phyloP scores from a whole-genome alignment of 139 green algal genomes.

The Chlamydomonas sphaeroides region DNA sequence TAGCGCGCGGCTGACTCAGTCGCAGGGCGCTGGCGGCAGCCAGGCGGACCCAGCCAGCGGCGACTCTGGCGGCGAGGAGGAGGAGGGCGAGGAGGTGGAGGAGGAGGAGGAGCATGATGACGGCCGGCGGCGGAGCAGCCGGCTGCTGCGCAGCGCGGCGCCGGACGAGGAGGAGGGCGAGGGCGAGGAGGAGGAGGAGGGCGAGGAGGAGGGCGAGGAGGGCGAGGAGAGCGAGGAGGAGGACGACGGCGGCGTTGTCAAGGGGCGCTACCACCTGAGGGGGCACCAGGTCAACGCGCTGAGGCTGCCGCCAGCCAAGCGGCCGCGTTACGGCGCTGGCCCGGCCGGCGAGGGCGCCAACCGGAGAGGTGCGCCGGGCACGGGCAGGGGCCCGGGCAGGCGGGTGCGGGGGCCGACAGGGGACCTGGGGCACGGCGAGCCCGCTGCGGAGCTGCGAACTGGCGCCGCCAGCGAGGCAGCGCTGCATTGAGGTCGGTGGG shows the following conservation, averaged over 20 bases:
- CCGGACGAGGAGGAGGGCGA: neutral
- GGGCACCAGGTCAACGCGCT: neutral
- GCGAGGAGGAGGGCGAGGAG: neutral
- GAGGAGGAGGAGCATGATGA: neutral
- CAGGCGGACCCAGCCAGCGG: neutral
- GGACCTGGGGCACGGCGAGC: too few species aligned
- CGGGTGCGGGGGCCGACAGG: too few species aligned
- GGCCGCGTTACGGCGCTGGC: constrained; percentile 1
- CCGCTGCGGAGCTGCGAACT: too few species aligned
- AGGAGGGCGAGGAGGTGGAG: neutral
- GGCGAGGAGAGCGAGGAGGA: neutral
- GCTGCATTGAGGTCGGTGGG: too few species aligned
- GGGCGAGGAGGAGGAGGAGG: neutral
- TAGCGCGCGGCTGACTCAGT: neutral
- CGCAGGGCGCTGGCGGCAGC: too few species aligned
- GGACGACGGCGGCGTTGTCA: constrained; percentile 12
- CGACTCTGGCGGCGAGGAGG: neutral
- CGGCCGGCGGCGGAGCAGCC: neutral
- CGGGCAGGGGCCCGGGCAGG: too few species aligned
- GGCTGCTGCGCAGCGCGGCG: neutral
- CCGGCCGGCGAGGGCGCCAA: constrained; percentile 4
- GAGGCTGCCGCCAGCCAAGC: neutral
- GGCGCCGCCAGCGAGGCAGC: too few species aligned
- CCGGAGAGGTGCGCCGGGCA: too few species aligned
- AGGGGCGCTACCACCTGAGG: constrained; percentile 28